phyloP scores from a whole-genome alignment of 2,329 filamentous ascomycete genomes.

The Macrophomina tecta region DNA sequence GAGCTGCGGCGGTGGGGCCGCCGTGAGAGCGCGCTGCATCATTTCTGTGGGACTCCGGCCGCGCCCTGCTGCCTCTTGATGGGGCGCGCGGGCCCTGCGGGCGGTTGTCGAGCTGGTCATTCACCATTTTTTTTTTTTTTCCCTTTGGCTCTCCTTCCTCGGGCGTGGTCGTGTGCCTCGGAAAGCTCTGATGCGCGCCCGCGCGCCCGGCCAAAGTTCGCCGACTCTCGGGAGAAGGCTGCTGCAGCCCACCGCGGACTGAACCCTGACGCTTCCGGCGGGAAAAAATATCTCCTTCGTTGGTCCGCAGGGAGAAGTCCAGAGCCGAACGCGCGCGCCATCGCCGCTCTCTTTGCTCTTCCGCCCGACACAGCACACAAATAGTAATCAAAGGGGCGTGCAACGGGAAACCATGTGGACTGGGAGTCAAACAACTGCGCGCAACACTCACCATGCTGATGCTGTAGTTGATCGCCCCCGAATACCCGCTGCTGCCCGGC shows the following conservation, averaged over 20 bases:
- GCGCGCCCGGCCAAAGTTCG: conserved; percentile 24
- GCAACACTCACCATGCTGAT: conserved; percentile 26
- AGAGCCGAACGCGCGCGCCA: background rate
- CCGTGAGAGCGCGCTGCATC: conserved; percentile 3
- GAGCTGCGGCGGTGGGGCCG: conserved; percentile 3
- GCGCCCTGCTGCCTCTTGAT: conserved; percentile 9
- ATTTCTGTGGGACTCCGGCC: conserved; percentile 17
- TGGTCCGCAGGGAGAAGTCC: background rate
- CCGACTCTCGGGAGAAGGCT: conserved; percentile 13
- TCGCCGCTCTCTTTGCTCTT: background rate
- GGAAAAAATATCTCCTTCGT: background rate
- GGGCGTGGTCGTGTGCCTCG: conserved; percentile 23
- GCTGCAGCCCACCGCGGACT: conserved; percentile 1
- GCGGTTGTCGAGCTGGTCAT: conserved; percentile 6
- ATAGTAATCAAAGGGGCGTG: background rate
- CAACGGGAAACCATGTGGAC: too few species aligned
- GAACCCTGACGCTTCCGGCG: conserved; percentile 10
- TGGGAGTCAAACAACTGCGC: background rate
- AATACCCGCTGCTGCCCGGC: conserved; percentile 16
- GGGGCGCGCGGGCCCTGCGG: background rate
- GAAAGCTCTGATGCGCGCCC: conserved; percentile 19
- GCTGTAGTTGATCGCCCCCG: conserved; percentile 22
- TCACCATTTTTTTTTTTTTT: conserved; percentile 8
- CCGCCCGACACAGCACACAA: background rate
- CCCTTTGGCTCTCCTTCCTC: too few species aligned